phyloP scores from a whole-genome alignment of 2,329 filamentous ascomycete species.

The Lachnellula suecica region DNA sequence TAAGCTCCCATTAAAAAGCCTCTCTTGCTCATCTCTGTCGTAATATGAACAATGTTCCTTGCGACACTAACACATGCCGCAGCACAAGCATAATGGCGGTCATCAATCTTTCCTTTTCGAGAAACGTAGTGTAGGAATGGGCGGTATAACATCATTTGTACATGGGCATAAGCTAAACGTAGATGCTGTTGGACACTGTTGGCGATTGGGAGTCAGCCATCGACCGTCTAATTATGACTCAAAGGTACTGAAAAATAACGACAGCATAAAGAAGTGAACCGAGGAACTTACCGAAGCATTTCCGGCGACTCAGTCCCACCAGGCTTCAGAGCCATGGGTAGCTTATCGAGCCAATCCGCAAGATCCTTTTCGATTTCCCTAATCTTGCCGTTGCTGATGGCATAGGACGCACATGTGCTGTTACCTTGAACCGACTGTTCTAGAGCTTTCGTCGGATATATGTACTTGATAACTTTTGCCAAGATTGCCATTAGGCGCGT shows the following conservation, averaged over 20 bases:
- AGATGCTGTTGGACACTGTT: constrained; percentile 69
- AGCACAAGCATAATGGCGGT: constrained; percentile 74
- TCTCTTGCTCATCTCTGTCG: constrained; percentile 73
- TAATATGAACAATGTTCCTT: constrained; percentile 76
- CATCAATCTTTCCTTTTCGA: constrained; percentile 64
- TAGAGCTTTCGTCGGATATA: constrained; percentile 63
- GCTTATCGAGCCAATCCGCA: constrained; percentile 59
- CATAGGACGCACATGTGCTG: constrained; percentile 50
- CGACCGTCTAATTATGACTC: not conserved
- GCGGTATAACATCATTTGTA: constrained; percentile 79
- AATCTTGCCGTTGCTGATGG: constrained; percentile 62
- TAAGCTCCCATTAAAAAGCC: constrained; percentile 77
- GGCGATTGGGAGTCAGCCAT: constrained; percentile 17
- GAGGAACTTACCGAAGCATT: constrained; percentile 64
- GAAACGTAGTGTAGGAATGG: constrained; percentile 85
- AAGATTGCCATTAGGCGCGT: constrained; percentile 63
- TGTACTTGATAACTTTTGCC: constrained; percentile 61
- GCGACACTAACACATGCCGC: constrained; percentile 60
- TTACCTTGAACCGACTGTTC: constrained; percentile 41
- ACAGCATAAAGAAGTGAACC: not conserved
- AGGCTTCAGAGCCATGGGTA: constrained; percentile 77
- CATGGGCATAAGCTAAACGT: constrained; percentile 77
- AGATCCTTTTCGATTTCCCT: constrained; percentile 65
- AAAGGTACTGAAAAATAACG: not conserved
- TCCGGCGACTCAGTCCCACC: constrained; percentile 74